Base-by-base conservation (phyloP, 1,284 basidiomycete genomes). In the Cutaneotrichosporon sp. region DNA sequence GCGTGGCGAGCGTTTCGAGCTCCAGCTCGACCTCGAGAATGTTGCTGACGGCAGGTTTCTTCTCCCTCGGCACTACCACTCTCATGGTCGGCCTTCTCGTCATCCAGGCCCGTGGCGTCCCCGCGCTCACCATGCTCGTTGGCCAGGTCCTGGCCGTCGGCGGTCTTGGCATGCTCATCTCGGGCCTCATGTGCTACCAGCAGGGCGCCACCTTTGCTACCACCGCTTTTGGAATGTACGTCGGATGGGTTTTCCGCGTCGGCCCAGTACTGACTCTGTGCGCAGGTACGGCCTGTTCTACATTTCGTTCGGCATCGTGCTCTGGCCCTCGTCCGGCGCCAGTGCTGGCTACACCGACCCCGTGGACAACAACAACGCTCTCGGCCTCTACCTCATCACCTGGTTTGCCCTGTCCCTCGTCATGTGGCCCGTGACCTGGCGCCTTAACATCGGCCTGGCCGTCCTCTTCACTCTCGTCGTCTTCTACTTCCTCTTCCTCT, bases 91-190 rank as follows among this genome's bases (percentile, higher is more conserved):
- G 62, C 7, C 55, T 64, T 6, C 24, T 64, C 27, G 31, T 64
- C 51, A 54, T 58, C 24, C 56, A 56, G 29, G 62, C 47, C n/a
- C 62, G 56, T 3, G 58, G 58, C 46, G 46, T 64, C 3, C 29
- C 45, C 5, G 38, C 58, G 2, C 24, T 60, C 16, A 29, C 38
- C 13, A 60, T 64, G 55, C 52, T 60, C 43, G 52, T 64, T 25
- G 62, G 62, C 29, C 58, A 60, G 38, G 56, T 56, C 29, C 33
- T 43, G 20, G 53, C 46, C 13, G 62, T 64, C 20, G 62, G 62
- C 18, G 62, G 62, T 16, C 55, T 64, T 25, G 62, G 62, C 16
- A 64, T 64, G 62, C 62, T 64, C 56, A 64, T 64, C 58, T 64
- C 62, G 11, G 58, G 62, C 13, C 36, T 64, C 46, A 55, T 46